Percentiles rank a stretch among this genome's conserved stretches.
These are phyloP conservation scores for Paxillus ammoniavirescens DNA, from an alignment of 768 basidiomycete species.

Conservation along the genomic window DNA sequence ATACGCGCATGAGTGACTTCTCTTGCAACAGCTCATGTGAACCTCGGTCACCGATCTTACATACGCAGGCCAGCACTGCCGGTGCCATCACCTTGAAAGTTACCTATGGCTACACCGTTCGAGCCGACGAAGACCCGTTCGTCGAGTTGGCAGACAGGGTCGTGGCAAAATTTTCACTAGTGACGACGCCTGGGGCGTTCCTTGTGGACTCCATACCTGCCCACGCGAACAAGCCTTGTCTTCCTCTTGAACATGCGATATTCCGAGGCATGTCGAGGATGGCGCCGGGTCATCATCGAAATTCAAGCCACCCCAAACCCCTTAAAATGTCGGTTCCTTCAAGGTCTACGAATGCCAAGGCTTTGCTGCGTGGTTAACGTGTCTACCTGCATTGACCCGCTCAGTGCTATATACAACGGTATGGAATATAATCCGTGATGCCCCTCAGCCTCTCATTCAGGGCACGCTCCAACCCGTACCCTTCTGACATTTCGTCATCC, in stretches of 20 bases:
- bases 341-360: slow-evolving; percentile 43
- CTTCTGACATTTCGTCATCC: too few relatives aligned
- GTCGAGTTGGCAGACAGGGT: slow-evolving; percentile 27
- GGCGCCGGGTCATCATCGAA: too few relatives aligned
- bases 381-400: too few relatives aligned
- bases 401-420: too few relatives aligned
- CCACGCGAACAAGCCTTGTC: slow-evolving; percentile 5
- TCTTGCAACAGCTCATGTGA: not conserved
- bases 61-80: slow-evolving; percentile 7
- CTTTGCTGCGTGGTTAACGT: not conserved
- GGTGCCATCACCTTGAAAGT: slow-evolving; percentile 35
- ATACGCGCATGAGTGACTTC: slow-evolving; percentile 18
- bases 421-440: too few relatives aligned
- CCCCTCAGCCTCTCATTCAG: too few relatives aligned
- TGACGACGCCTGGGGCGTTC: slow-evolving; percentile 1
- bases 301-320: slow-evolving; percentile 45
- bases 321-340: slow-evolving; percentile 54
- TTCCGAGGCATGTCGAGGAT: too few relatives aligned
- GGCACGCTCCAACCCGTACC: too few relatives aligned
- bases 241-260: slow-evolving; percentile 10
- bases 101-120: slow-evolving; percentile 40
- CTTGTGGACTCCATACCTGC: too few relatives aligned
- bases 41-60: too few relatives aligned
- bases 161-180: slow-evolving; percentile 13
- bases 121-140: slow-evolving; percentile 36